Conservation (phyloP, 805 yeast genomes). For the Metschnikowia similis region DNA sequence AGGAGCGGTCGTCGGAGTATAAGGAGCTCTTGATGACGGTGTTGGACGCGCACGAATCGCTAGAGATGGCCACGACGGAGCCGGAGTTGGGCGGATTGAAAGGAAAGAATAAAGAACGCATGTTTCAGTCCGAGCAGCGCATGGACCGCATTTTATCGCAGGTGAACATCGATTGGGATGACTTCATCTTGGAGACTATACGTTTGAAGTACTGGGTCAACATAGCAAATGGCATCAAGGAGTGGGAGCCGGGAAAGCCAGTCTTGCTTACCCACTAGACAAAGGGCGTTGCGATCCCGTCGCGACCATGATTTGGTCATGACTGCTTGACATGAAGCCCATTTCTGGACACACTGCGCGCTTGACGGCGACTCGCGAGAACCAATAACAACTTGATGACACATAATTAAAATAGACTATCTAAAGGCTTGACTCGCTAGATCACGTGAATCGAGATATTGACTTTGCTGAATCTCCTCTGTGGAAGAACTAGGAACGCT, state of each 20-base stretch:
- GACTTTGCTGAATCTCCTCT: too few species aligned
- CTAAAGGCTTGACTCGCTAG: too few species aligned
- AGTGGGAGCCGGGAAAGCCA: conserved; percentile 72
- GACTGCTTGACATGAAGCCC: too few species aligned
- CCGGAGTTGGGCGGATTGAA: conserved; percentile 53
- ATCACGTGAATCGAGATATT: too few species aligned
- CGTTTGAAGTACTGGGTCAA: conserved; percentile 81
- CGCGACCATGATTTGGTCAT: too few species aligned
- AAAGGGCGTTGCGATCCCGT: too few species aligned
- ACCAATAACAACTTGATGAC: too few species aligned
- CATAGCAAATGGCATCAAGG: conserved; percentile 66
- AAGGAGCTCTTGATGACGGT: conserved; percentile 67
- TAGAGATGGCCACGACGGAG: conserved; percentile 61
- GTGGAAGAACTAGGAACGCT: too few species aligned
- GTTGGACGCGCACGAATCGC: conserved; percentile 77
- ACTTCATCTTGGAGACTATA: conserved; percentile 63
- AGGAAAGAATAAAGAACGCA: conserved; percentile 54
- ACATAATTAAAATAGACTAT: too few species aligned
- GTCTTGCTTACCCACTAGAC: conserved; percentile 58
- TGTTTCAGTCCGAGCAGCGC: conserved; percentile 40
- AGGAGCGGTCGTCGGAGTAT: conserved; percentile 34
- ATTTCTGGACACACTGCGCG: too few species aligned
- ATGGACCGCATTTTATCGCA: conserved; percentile 45
- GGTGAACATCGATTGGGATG: conserved; percentile 45
- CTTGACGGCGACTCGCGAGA: too few species aligned